Percentiles rank a stretch among this genome's conserved stretches.
Conservation (phyloP, 164 flowering plant species). For the Chimonanthus salicifolius region DNA sequence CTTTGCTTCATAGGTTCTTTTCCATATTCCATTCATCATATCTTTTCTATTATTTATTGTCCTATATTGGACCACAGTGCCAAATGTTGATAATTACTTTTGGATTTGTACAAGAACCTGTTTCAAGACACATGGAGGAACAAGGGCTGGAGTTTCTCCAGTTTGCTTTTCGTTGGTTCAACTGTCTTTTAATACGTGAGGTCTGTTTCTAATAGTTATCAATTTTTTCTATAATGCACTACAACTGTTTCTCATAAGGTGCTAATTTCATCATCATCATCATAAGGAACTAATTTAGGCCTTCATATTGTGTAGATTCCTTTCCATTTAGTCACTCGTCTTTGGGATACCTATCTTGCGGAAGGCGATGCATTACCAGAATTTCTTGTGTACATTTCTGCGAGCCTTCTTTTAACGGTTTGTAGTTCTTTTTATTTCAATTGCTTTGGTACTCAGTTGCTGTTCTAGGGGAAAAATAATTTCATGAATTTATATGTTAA, state of each 20-base stretch:
- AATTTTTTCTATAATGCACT: neutral
- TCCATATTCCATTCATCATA: neutral
- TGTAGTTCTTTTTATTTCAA: neutral
- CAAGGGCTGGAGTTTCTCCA: constrained; percentile 98
- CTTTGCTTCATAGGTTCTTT: neutral
- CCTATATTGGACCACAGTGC: neutral
- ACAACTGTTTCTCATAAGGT: neutral
- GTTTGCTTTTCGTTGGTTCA: constrained; percentile 99
- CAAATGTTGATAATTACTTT: neutral
- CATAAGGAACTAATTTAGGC: constrained; percentile 1
- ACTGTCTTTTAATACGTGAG: constrained; percentile 98
- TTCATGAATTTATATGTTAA: too few species aligned
- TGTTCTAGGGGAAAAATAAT: neutral
- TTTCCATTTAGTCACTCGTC: constrained; percentile 83
- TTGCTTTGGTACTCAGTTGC: neutral
- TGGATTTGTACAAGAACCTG: constrained; percentile 56
- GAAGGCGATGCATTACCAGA: constrained; percentile 99
- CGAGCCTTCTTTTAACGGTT: constrained; percentile 91
- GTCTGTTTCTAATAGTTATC: constrained; percentile 28
- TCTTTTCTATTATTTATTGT: neutral
- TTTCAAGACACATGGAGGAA: constrained; percentile 90
- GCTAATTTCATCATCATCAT: neutral
- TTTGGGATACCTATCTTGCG: constrained; percentile 99
- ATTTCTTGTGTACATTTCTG: constrained; percentile 92
- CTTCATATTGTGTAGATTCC: constrained; percentile 49